Evolutionary conservation across 202 grass and related monocot species (phyloP).

Genomic region (Hordeum pubiflorum): DNA sequence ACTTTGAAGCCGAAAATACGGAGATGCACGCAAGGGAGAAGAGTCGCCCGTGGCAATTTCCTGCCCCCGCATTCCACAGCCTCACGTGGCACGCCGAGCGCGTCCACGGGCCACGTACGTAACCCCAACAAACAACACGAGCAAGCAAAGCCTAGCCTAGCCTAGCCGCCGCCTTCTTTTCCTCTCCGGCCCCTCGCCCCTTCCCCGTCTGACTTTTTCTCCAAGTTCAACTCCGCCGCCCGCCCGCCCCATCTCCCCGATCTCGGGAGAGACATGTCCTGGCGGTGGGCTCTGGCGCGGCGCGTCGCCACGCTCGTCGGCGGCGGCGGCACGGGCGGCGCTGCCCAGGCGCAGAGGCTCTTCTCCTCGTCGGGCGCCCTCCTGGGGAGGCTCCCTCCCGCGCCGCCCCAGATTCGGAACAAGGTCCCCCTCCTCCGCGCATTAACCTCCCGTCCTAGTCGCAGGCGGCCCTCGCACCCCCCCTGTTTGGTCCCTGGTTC

Average conservation of each 20-base stretch:
- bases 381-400: background rate
- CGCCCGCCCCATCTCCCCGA: background rate
- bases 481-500: too few relatives aligned
- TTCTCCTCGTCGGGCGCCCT: slow-evolving; percentile 15
- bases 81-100: slow-evolving; percentile 7
- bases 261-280: slow-evolving; percentile 48
- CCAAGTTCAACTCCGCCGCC: slow-evolving; percentile 22
- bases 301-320: slow-evolving; percentile 21
- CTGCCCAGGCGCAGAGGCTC: slow-evolving; percentile 19
- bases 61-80: background rate
- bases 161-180: slow-evolving; percentile 1
- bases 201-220: slow-evolving; percentile 27
- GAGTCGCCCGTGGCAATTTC: background rate
- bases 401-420: slow-evolving; percentile 28
- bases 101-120: background rate
- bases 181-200: background rate
- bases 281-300: slow-evolving; percentile 43
- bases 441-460: background rate
- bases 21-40: too few relatives aligned
- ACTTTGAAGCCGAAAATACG: too few relatives aligned
- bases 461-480: too few relatives aligned
- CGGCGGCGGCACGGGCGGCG: too few relatives aligned
- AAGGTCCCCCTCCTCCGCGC: slow-evolving; percentile 26
- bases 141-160: background rate
- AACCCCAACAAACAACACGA: background rate